Base-by-base conservation (phyloP, 345 rosid species). In the Clarkia xantiana region DNA sequence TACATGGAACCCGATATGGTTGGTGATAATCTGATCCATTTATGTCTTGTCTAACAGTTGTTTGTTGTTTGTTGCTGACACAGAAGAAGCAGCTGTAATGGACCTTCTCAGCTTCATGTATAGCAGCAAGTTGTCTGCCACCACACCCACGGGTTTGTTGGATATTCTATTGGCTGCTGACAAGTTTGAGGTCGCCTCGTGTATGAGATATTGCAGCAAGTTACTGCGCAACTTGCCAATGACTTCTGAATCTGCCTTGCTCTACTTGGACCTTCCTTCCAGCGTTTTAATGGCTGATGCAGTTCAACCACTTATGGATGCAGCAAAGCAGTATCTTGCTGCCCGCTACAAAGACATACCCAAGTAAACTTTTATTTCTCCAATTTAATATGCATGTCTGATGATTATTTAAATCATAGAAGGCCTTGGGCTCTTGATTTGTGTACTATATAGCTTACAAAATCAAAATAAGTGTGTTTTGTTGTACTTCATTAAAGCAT, bases 21-120 rank as follows among this genome's bases (percentile, higher is more conserved):
- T 10, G 8, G 36, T 29, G 36, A 10, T 7, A 29, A 7, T 29
- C 5, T 29, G 8, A 29, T 29, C 36, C 18, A 22, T 11, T 14
- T 18, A 14, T 42, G 44, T 53, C 34, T 47, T 19, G 11, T 60
- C 20, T 18, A 52, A 43, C 44, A 25, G 15, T 9, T 29, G 10
- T 13, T 29, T 29, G 14, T 16, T 40, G 19, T 18, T 39, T 15
- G 38, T 36, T 55, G 36, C 25, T 60, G 57, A 75, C 54, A 62
- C 86, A 89, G 95, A 85, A 60, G 97, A 85, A 72, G 76, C 72
- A 13, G 84, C 87, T 54, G 62, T 85, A 9, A 76, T 80, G 81
- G 87, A 82, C 56, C 87, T 89, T 14, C 80, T 89, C 16, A 67
- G 65, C 54, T 89, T 80, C 55, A 85, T 89, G 84, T 85, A 85